Evolutionary conservation across 2,329 filamentous ascomycete species (phyloP).

Genomic region (Colletotrichum sp.): DNA sequence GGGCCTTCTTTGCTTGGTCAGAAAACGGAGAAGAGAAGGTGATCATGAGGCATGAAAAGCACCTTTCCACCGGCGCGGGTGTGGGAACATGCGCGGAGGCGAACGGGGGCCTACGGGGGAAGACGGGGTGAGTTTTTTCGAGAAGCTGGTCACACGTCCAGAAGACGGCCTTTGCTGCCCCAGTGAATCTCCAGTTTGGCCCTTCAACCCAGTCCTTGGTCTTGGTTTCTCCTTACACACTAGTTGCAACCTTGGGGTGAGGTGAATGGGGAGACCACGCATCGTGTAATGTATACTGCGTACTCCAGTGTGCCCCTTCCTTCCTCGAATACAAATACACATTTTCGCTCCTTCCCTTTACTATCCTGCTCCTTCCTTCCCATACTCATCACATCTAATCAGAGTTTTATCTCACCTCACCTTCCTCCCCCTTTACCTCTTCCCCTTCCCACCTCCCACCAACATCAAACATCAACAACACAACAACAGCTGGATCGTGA

Average conservation of each 20-base stretch:
- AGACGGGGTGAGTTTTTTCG: background rate
- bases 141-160: conserved; percentile 3
- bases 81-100: conserved; percentile 14
- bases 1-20: background rate
- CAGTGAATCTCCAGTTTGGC: background rate
- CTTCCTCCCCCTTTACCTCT: background rate
- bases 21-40: background rate
- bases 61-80: conserved; percentile 1
- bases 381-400: background rate
- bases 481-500: background rate
- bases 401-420: conserved; percentile 2
- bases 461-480: background rate
- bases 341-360: background rate
- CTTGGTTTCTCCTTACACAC: background rate
- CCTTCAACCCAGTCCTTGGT: background rate
- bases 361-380: background rate
- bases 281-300: background rate
- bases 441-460: background rate
- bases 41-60: conserved; percentile 19
- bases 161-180: background rate
- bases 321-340: background rate
- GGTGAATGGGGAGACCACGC: background rate
- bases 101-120: conserved; percentile 16
- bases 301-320: background rate
- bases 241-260: background rate